Conservation (phyloP, 805 yeast species). For the Teunomyces atbi region DNA sequence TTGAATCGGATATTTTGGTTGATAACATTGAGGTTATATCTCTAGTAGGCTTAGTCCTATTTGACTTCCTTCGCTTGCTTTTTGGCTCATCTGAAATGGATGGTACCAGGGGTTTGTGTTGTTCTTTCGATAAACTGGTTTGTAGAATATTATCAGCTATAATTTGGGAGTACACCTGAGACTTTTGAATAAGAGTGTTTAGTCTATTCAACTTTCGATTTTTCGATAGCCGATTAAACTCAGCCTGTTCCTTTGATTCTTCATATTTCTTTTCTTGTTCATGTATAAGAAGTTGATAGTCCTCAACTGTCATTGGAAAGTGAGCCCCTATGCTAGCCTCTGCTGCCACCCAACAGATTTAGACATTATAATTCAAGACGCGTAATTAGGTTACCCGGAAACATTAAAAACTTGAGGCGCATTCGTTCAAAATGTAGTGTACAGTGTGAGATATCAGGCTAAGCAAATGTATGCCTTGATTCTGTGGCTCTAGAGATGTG, state of each 20-base stretch:
- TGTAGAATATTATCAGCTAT: slow-evolving; percentile 75
- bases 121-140: slow-evolving; percentile 28
- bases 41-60: background rate
- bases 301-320: slow-evolving; percentile 1
- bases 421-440: background rate
- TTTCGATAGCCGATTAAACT: slow-evolving; percentile 45
- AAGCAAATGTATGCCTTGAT: background rate
- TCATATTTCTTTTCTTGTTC: background rate
- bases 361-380: background rate
- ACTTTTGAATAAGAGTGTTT: slow-evolving; percentile 75
- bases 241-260: slow-evolving; percentile 28
- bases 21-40: slow-evolving; percentile 14
- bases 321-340: background rate
- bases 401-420: background rate
- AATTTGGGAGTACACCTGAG: slow-evolving; percentile 83
- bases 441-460: background rate
- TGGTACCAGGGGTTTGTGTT: slow-evolving; percentile 45
- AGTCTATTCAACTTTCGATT: slow-evolving; percentile 64
- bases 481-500: background rate
- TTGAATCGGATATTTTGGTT: slow-evolving; percentile 15
- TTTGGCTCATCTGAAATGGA: background rate
- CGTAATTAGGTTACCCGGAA: slow-evolving; percentile 1
- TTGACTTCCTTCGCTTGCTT: background rate
- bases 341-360: too few species aligned
- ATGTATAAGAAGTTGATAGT: slow-evolving; percentile 4